Base-by-base conservation (phyloP, 176 grass and related monocot species). In the Melocanna baccifera region DNA sequence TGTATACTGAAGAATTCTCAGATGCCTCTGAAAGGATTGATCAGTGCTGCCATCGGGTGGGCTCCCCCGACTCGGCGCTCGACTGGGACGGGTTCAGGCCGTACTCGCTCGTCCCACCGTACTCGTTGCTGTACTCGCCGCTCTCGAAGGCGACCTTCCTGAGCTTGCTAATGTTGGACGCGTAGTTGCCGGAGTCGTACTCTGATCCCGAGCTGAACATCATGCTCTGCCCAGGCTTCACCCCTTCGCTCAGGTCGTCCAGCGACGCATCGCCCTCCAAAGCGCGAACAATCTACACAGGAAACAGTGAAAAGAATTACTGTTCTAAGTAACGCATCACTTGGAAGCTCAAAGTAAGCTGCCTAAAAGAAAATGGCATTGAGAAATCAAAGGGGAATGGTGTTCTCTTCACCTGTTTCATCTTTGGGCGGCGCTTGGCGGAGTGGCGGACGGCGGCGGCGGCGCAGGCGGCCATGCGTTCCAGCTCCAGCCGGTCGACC, bases 191-290 rank as follows among this genome's bases (percentile, higher is more conserved):
- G 15, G 93, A 87, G 18, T 96, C 96, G 23, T 66, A 72, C 40
- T 90, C 94, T 1, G 94, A 90, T 26, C 94, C 73, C 12, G 91
- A 89, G 84, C 74, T 91, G 65, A 96, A 96, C 45, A 92, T 50
- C 71, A 87, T 85, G 89, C 89, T 99, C 71, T 99, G 91, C 28
- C 96, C 96, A 0, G 93, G 93, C 78, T 89, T 96, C 51, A 89
- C 81, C 43, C 96, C 91, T 63, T 99, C 96, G 28, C 91, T 94
- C 78, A 99, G 85, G 88, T 99, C 93, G 52, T 99, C 96, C 55
- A 96, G 86, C 55, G 86, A 94, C 23, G 89, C 84, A 37, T 99
- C 93, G 36, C 96, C 96, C 84, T 99, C 96, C 78, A 99, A 84
- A 11, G 96, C 93, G 5, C 96, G 93, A 47, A 95, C 93, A 7